Evolutionary conservation across 148 eudicot genomes (phyloP), one percentile per base, ranked within the genome.

Genomic region (Nepenthes mirabilis): DNA sequence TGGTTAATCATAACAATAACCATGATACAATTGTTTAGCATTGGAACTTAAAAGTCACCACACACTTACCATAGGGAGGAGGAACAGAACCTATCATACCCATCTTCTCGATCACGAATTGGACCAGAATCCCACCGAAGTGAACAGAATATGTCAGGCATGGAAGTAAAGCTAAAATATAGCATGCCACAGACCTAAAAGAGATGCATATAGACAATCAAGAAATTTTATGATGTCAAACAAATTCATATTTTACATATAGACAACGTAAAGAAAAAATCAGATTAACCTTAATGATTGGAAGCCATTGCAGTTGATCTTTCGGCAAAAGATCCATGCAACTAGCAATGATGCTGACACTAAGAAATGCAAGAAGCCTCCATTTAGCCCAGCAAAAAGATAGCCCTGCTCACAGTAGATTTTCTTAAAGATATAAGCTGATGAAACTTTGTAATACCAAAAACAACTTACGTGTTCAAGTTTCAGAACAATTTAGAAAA

Each of bases 51-150:
- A 23, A 23, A 23, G 23, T 23, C 23, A 23, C 23, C 23, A 23
- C 23, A 23, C 23, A 40, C 99, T 79, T 68, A 93, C 99, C 99
- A 79, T 73, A 81, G 57, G 99, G 99, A 73, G 95, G 95, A 66
- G 95, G 80, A 79, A 75, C 69, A 62, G 96, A 88, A 53, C 99
- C 99, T 72, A 86, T 79, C 96, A 89, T 89, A 58, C 99, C 99
- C 91, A 83, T 89, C 83, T 89, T 93, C 80, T 93, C 99, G 48
- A 89, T 81, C 70, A 84, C 9, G 65, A 93, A 93, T 57, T 70
- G 86, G 40, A 66, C 71, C 52, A 93, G 65, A 65, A 93, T 71
- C 37, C 95, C 99, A 71, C 91, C 77, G 67, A 89, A 89, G 66
- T 93, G 80, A 50, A 86, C 82, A 9, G 84, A 63, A 59, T 83